Conservation (phyloP, 2,329 filamentous ascomycete genomes). For the Fusarium sp. region DNA sequence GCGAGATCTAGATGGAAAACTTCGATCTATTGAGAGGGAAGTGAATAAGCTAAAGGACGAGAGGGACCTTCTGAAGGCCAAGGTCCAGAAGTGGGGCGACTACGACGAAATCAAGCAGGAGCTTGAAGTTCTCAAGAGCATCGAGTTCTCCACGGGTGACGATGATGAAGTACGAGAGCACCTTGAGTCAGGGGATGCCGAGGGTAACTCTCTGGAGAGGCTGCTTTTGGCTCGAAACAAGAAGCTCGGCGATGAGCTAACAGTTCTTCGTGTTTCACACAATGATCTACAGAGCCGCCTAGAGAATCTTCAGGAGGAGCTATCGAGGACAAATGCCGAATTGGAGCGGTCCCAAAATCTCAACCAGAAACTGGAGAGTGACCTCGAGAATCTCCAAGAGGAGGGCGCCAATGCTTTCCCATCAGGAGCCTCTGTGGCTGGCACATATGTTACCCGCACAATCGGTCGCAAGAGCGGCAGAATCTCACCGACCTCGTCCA, state of each 20-base stretch:
- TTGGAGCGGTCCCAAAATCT: slow-evolving; percentile 84
- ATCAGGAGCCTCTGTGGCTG: slow-evolving; percentile 89
- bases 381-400: slow-evolving; percentile 85
- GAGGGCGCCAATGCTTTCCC: slow-evolving; percentile 85
- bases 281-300: slow-evolving; percentile 86
- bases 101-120: slow-evolving; percentile 98
- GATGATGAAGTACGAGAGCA: slow-evolving; percentile 70
- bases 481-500: slow-evolving; percentile 92
- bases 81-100: slow-evolving; percentile 88
- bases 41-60: slow-evolving; percentile 77
- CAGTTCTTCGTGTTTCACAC: slow-evolving; percentile 89
- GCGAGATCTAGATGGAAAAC: slow-evolving; percentile 75
- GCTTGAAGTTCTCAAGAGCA: slow-evolving; percentile 94
- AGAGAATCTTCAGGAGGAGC: slow-evolving; percentile 80
- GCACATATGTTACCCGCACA: slow-evolving; percentile 77
- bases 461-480: slow-evolving; percentile 70
- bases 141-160: slow-evolving; percentile 92
- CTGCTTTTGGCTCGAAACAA: slow-evolving; percentile 92
- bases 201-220: slow-evolving; percentile 86
- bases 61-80: slow-evolving; percentile 77
- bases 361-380: slow-evolving; percentile 89
- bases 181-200: slow-evolving; percentile 51
- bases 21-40: slow-evolving; percentile 82
- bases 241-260: slow-evolving; percentile 93
- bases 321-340: slow-evolving; percentile 83